A percentile compares a stretch with the other conserved stretches of the same genome.
Conservation (phyloP, 1,284 basidiomycete species). For the Phlebopus sp. region DNA sequence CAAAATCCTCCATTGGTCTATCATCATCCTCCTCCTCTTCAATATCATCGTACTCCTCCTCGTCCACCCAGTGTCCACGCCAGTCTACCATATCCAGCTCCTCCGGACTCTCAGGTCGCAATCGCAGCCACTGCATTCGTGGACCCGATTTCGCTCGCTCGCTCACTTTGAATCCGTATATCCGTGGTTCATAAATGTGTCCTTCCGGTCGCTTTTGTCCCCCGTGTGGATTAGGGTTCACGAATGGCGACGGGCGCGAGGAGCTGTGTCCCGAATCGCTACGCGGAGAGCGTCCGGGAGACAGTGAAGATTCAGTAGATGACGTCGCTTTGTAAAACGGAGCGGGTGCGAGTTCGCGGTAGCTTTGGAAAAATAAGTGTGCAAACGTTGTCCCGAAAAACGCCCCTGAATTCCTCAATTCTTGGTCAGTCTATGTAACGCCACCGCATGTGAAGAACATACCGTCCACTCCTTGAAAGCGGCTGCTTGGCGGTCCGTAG, state of each 20-base stretch:
- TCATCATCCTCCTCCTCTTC: conserved; percentile 67
- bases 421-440: conserved; percentile 13
- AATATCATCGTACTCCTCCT: conserved; percentile 61
- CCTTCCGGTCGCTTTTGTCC: conserved; percentile 84
- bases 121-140: conserved; percentile 93
- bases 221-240: conserved; percentile 82
- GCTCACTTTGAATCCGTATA: conserved; percentile 90
- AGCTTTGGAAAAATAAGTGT: conserved; percentile 97
- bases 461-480: conserved; percentile 97
- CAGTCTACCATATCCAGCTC: conserved; percentile 87
- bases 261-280: conserved; percentile 49
- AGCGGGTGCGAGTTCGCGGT: conserved; percentile 85
- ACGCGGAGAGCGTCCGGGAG: conserved; percentile 44
- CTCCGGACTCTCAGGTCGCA: conserved; percentile 76
- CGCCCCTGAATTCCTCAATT: conserved; percentile 61
- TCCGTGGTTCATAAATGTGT: conserved; percentile 87
- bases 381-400: conserved; percentile 99
- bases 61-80: conserved; percentile 83
- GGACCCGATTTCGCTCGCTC: conserved; percentile 88
- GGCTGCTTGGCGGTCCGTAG: conserved; percentile 92
- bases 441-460: conserved; percentile 24
- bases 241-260: conserved; percentile 53
- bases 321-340: conserved; percentile 77
- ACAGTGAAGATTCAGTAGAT: conserved; percentile 48
- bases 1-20: conserved; percentile 79